Percentiles rank a stretch among this genome's conserved stretches.
Conservation (phyloP, 1,284 basidiomycete genomes). For the Cryptococcus maquisensis region DNA sequence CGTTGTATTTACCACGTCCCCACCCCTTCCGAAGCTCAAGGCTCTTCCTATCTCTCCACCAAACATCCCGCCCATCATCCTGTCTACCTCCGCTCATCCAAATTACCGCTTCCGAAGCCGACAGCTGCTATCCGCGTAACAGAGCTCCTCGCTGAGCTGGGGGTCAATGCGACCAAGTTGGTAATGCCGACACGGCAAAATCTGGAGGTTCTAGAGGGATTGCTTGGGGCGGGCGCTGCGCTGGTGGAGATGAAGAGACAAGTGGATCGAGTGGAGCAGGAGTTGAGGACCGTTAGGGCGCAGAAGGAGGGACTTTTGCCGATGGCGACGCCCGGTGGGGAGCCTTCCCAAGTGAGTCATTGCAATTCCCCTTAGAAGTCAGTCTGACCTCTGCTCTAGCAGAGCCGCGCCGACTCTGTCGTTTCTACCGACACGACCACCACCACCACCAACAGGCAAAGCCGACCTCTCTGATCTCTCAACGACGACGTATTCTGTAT, state of each 20-base stretch:
- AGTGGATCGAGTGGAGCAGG: constrained; percentile 79
- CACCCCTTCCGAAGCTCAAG: constrained; percentile 8
- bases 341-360: constrained; percentile 16
- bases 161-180: constrained; percentile 65
- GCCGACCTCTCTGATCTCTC: constrained; percentile 4
- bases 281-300: constrained; percentile 65
- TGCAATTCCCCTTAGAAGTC: not conserved
- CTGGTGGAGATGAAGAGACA: constrained; percentile 81
- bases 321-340: constrained; percentile 24
- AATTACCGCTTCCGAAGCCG: constrained; percentile 70
- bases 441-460: constrained; percentile 18
- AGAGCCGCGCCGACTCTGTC: constrained; percentile 29
- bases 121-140: constrained; percentile 66
- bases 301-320: constrained; percentile 55
- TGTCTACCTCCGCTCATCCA: constrained; percentile 74
- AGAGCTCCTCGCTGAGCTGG: constrained; percentile 69
- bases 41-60: constrained; percentile 30
- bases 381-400: not conserved
- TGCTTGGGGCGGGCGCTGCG: constrained; percentile 65
- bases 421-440: constrained; percentile 32
- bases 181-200: constrained; percentile 89
- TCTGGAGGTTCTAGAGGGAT: constrained; percentile 63
- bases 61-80: constrained; percentile 58
- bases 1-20: constrained; percentile 45
- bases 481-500: not conserved